Evolutionary conservation across 1,139 yeast species (phyloP).

Genomic region (Blastobotrys capitulatus): DNA sequence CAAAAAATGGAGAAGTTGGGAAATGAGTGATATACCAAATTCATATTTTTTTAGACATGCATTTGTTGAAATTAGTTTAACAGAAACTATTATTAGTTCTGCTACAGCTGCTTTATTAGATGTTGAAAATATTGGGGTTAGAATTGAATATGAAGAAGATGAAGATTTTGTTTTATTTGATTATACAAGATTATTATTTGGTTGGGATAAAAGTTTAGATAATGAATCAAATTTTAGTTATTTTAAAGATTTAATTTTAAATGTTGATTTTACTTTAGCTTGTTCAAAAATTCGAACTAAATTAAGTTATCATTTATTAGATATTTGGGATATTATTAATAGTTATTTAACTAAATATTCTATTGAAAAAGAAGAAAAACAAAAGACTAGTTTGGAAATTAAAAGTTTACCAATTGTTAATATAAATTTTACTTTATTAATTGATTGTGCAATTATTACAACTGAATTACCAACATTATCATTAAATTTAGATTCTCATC

Average conservation of each 20-base stretch:
- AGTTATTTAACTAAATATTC: neutral
- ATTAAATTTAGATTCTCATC: constrained; percentile 1
- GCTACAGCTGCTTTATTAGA: constrained; percentile 25
- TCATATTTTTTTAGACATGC: constrained; percentile 36
- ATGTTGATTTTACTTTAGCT: constrained; percentile 20
- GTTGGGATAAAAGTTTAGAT: constrained; percentile 15
- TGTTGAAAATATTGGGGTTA: constrained; percentile 29
- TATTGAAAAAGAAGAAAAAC: neutral
- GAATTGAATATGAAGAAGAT: constrained; percentile 27
- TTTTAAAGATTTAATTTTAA: constrained; percentile 9
- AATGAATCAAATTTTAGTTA: constrained; percentile 4
- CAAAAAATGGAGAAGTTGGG: constrained; percentile 91
- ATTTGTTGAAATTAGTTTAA: constrained; percentile 25
- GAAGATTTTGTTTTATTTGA: constrained; percentile 35
- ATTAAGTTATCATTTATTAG: constrained; percentile 19
- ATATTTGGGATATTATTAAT: constrained; percentile 14
- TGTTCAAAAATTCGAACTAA: constrained; percentile 23
- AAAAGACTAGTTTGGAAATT: neutral
- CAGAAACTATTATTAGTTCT: constrained; percentile 27
- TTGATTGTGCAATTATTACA: neutral
- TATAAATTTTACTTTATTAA: constrained; percentile 4
- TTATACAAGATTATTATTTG: constrained; percentile 25
- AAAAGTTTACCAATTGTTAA: neutral
- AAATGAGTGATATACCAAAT: constrained; percentile 53
- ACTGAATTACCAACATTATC: constrained; percentile 3